Conservation (phyloP, 208 protist species). For the Leishmania aethiopica region DNA sequence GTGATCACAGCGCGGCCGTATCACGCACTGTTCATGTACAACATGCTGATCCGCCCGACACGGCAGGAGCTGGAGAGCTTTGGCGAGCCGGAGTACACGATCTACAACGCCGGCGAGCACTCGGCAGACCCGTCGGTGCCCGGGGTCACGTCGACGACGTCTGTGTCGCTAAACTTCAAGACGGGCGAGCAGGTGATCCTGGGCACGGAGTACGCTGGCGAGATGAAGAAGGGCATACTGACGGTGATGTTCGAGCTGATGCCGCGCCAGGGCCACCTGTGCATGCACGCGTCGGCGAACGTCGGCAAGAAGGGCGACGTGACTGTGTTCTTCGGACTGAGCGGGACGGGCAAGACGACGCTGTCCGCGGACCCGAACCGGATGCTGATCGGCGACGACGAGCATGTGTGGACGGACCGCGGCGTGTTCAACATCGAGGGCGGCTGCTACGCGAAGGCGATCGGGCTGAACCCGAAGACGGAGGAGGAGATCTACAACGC, state of each 20-base stretch:
- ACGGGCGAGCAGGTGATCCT: constrained; percentile 93
- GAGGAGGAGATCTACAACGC: constrained; percentile 95
- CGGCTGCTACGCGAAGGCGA: constrained; percentile 94
- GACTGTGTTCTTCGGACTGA: constrained; percentile 92
- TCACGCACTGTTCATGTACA: constrained; percentile 97
- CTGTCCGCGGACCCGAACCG: constrained; percentile 90
- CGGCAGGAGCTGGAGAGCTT: constrained; percentile 90
- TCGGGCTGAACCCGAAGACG: constrained; percentile 83
- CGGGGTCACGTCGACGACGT: constrained; percentile 78
- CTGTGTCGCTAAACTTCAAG: constrained; percentile 87
- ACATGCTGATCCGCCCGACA: constrained; percentile 96
- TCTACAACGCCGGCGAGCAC: constrained; percentile 95
- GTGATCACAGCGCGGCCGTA: constrained; percentile 93
- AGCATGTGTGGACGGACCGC: constrained; percentile 92
- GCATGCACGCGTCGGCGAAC: constrained; percentile 94
- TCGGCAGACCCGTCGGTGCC: constrained; percentile 88
- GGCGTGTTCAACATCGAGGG: constrained; percentile 95
- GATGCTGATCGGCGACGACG: constrained; percentile 92
- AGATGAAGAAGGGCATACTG: constrained; percentile 99
- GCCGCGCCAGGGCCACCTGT: constrained; percentile 91
- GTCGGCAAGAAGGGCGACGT: constrained; percentile 78
- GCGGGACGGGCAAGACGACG: constrained; percentile 94
- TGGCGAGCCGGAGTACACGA: constrained; percentile 95
- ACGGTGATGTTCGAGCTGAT: constrained; percentile 97
- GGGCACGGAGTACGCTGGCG: constrained; percentile 96